phyloP scores from a whole-genome alignment of 2,329 filamentous ascomycete genomes.

The Ascochyta pisi region DNA sequence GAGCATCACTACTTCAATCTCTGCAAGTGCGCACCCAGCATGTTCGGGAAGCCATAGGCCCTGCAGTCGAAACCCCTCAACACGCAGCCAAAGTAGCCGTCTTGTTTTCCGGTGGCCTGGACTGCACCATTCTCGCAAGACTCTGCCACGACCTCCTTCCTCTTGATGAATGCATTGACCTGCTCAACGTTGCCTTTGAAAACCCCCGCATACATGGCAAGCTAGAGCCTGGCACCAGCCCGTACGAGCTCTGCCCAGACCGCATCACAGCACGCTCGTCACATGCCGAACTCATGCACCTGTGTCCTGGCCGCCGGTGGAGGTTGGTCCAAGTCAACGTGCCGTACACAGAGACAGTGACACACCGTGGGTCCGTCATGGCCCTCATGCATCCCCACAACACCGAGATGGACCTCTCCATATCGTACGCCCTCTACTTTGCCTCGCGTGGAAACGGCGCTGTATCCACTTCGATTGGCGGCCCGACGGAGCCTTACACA shows the following conservation, averaged over 20 bases:
- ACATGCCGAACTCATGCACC: constrained; percentile 72
- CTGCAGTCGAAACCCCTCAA: neutral
- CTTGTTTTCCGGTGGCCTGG: constrained; percentile 91
- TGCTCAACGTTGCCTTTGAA: constrained; percentile 96
- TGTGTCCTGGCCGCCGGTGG: constrained; percentile 77
- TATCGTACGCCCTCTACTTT: constrained; percentile 93
- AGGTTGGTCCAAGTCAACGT: constrained; percentile 87
- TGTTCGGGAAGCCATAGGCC: constrained; percentile 34
- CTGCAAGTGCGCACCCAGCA: constrained; percentile 63
- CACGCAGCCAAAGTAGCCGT: constrained; percentile 69
- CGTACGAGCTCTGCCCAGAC: constrained; percentile 88
- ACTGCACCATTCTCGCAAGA: constrained; percentile 87
- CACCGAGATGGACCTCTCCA: constrained; percentile 98
- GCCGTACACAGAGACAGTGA: constrained; percentile 75
- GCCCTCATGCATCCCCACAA: constrained; percentile 89
- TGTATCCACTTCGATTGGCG: constrained; percentile 41
- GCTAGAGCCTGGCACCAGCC: constrained; percentile 36
- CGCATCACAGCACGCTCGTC: constrained; percentile 84
- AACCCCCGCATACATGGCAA: constrained; percentile 73
- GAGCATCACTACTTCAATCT: constrained; percentile 64
- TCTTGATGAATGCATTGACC: constrained; percentile 72
- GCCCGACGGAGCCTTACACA: constrained; percentile 57
- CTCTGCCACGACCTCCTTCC: constrained; percentile 80
- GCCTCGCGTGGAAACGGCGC: constrained; percentile 76
- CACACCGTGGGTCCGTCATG: constrained; percentile 73